phyloP scores from a whole-genome alignment of 129 eudicot genomes.

The Centrapalus pauciflorus region DNA sequence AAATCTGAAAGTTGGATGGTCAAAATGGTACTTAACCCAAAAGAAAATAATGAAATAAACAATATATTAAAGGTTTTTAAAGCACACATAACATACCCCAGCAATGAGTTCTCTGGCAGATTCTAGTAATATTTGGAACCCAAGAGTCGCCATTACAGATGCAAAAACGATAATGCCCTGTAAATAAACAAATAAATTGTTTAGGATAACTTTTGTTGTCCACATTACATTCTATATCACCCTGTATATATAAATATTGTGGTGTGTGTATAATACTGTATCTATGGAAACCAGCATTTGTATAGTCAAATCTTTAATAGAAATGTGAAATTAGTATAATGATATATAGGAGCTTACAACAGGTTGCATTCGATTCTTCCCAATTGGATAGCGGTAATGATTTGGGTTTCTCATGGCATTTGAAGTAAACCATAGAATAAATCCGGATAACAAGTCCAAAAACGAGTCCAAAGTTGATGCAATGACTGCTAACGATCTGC shows the following conservation, averaged over 20 bases:
- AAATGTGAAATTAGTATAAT: not conserved
- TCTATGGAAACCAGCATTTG: not conserved
- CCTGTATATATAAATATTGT: no score
- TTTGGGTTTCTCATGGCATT: conserved; percentile 84
- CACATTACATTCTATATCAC: no score
- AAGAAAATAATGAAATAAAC: not conserved
- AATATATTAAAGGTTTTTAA: not conserved
- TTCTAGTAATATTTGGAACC: conserved; percentile 78
- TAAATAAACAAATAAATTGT: not conserved
- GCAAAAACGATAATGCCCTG: conserved; percentile 92
- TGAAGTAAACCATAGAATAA: conserved; percentile 91
- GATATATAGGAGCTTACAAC: conserved; percentile 46
- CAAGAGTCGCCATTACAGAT: conserved; percentile 95
- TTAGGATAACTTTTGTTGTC: not conserved
- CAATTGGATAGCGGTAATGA: conserved; percentile 79
- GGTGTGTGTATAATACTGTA: no score
- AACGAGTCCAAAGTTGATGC: conserved; percentile 90
- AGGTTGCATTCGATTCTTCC: conserved; percentile 96
- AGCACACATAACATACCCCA: conserved; percentile 46
- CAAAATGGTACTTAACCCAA: no score
- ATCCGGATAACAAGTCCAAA: conserved; percentile 78
- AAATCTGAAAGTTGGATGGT: no score
- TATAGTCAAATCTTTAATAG: no score
- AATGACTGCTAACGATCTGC: conserved; percentile 87
- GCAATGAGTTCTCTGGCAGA: conserved; percentile 53